Evolutionary conservation across 2,329 filamentous ascomycete species (phyloP), one percentile per base, ranked within the genome.

Genomic region (Alternaria panax): DNA sequence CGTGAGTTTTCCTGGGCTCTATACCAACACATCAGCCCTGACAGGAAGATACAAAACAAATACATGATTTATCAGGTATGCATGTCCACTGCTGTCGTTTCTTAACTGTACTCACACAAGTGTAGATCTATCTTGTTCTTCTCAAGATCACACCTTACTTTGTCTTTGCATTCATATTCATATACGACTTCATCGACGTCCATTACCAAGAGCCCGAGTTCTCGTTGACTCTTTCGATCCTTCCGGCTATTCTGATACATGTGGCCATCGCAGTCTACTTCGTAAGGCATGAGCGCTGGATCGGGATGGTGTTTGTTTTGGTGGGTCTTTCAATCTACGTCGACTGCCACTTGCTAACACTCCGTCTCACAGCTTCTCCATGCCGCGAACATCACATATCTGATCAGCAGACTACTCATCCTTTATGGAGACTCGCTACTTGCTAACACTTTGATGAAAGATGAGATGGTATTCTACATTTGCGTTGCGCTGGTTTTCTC

Each of bases 381-480:
- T 32, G 32, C 54, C 5, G 66, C 59, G 6, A 66, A 61, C 27
- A 68, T 72, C 2, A 62, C 65, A 14, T 72, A 71, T 41, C 34
- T 72, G 1, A 32, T 66, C 16, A 70, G 58, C 57, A 60, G 68
- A 12, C 60, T 72, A 7, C n/a, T 71, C 6, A 41, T 66, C 16
- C 62, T 73, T 12, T 47, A 61, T 16, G 66, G 66, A 2, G 24
- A 57, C 5, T 52, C 60, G 2, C 9, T 12, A 5, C 46, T 56
- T 7, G 41, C 69, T 0, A 51, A 46, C 0, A 70, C 69, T 0
- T n/a, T 59, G 7, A 42, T 71, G 45, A 73, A 68, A 41, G 59
- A 71, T 27, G 64, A 71, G 41, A 72, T 71, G 65, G 42, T 67
- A 3, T 59, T 72, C n/a, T 70, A 67, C 24, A 50, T 65, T 18